Conservation (phyloP, 2,329 filamentous ascomycete genomes). For the Huntiella bhutanensis region DNA sequence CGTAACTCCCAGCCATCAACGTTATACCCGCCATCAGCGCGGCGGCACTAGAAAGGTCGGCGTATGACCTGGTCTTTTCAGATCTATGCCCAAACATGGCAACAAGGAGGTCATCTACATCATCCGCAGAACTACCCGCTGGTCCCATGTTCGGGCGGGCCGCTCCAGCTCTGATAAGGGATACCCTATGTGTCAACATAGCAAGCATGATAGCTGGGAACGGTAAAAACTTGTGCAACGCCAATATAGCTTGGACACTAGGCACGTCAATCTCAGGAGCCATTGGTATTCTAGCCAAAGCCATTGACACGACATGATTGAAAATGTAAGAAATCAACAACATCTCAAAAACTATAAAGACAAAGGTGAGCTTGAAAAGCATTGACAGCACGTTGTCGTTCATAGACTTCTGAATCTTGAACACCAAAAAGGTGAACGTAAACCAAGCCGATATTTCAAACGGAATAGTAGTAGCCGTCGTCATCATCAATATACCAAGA, state of each 20-base stretch:
- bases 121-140: constrained; percentile 1
- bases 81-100: constrained; percentile 2
- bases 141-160: constrained; percentile 2
- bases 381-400: constrained; percentile 7
- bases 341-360: constrained; percentile 4
- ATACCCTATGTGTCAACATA: background rate
- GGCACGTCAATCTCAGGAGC: background rate
- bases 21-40: background rate
- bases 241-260: background rate
- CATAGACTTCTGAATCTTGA: constrained; percentile 4
- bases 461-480: background rate
- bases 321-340: constrained; percentile 7
- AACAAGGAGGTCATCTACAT: constrained; percentile 7
- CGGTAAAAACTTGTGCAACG: constrained; percentile 2
- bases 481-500: background rate
- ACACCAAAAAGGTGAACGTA: constrained; percentile 1
- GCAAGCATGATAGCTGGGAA: constrained; percentile 6
- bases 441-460: constrained; percentile 7
- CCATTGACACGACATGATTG: background rate
- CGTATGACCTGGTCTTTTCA: constrained; percentile 12
- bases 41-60: background rate
- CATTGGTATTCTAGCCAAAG: background rate
- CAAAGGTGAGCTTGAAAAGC: constrained; percentile 7
- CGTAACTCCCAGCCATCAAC: constrained; percentile 11
- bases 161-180: constrained; percentile 1